Evolutionary conservation across 2,329 filamentous ascomycete species (phyloP).

Genomic region (Drechslerella coelobrocha): DNA sequence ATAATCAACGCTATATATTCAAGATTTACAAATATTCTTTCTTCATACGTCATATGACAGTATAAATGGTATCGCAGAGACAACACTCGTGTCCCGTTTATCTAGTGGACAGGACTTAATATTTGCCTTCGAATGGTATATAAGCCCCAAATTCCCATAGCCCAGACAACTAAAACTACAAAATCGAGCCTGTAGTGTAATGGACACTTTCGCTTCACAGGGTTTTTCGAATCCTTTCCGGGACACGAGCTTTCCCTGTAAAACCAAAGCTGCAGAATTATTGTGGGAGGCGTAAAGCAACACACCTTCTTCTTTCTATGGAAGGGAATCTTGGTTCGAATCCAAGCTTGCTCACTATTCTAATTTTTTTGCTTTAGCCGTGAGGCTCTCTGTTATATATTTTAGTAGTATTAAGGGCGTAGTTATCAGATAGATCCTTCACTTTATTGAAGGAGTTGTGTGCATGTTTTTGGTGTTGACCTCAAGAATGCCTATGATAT

Average conservation of each 20-base stretch:
- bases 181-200: constrained; percentile 49
- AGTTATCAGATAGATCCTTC: too few relatives aligned
- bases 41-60: too few relatives aligned
- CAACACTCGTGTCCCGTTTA: too few relatives aligned
- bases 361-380: constrained; percentile 10
- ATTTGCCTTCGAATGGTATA: not conserved
- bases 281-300: constrained; percentile 5
- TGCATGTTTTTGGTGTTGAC: too few relatives aligned
- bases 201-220: constrained; percentile 47
- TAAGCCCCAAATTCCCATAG: not conserved
- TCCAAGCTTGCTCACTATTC: constrained; percentile 47
- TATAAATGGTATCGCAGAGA: too few relatives aligned
- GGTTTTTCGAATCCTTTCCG: constrained; percentile 24
- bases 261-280: constrained; percentile 20
- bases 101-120: too few relatives aligned
- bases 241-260: constrained; percentile 19
- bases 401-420: too few relatives aligned
- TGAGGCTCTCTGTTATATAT: too few relatives aligned
- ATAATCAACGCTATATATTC: not conserved
- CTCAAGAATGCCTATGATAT: too few relatives aligned
- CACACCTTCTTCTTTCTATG: constrained; percentile 22
- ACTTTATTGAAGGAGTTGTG: too few relatives aligned
- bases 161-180: not conserved
- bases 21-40: too few relatives aligned
- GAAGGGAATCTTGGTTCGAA: constrained; percentile 50